Evolutionary conservation across 2,329 filamentous ascomycete genomes (phyloP).

Genomic region (Diaporthe caulivora): DNA sequence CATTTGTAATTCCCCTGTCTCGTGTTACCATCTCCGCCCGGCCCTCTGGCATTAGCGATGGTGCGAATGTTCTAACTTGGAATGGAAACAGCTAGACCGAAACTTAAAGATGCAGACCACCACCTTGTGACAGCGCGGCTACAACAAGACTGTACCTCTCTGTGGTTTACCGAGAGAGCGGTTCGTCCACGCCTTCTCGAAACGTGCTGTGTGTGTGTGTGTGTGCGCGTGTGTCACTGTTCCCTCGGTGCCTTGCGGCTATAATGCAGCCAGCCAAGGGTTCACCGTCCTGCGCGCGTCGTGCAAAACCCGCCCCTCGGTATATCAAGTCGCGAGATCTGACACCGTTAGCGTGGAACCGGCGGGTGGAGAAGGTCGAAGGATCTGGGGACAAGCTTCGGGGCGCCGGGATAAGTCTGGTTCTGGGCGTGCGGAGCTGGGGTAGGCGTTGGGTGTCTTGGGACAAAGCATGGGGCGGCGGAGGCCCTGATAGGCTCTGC

Average conservation of each 20-base stretch:
- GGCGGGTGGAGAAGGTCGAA: background rate
- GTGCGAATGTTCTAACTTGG: too few relatives aligned
- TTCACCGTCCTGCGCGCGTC: background rate
- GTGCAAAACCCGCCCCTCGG: slow-evolving; percentile 1
- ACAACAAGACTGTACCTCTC: too few relatives aligned
- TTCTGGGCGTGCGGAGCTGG: slow-evolving; percentile 9
- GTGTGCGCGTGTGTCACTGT: too few relatives aligned
- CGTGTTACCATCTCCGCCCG: too few relatives aligned
- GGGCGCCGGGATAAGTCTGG: slow-evolving; percentile 14
- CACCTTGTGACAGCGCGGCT: too few relatives aligned
- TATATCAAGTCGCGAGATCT: background rate
- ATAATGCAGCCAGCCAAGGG: background rate
- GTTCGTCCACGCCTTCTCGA: too few relatives aligned
- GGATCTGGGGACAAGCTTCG: slow-evolving; percentile 27
- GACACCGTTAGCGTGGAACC: background rate
- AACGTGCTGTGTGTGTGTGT: too few relatives aligned
- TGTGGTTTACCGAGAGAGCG: too few relatives aligned
- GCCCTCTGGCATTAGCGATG: too few relatives aligned
- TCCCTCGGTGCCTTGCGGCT: background rate
- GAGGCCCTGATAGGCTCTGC: slow-evolving; percentile 3
- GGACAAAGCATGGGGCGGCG: background rate
- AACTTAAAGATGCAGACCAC: too few relatives aligned
- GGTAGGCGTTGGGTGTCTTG: background rate
- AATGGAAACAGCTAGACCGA: too few relatives aligned
- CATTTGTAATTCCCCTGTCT: too few relatives aligned